Percentiles rank a stretch among this genome's conserved stretches.
phyloP scores from a whole-genome alignment of 2,329 filamentous ascomycete species.

The Stachybotrys echinatus region DNA sequence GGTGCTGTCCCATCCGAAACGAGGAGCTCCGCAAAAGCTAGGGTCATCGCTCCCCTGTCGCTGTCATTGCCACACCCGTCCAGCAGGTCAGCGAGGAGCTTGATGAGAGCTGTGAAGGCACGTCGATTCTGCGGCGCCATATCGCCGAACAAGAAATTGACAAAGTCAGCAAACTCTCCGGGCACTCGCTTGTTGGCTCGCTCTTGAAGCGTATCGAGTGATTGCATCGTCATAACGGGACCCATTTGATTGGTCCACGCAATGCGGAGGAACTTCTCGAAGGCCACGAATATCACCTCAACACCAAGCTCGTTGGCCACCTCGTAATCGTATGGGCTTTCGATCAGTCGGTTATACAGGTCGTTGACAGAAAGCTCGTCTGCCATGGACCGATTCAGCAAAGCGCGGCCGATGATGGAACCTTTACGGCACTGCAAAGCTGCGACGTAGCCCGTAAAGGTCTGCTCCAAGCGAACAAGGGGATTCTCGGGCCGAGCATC shows the following conservation, averaged over 20 bases:
- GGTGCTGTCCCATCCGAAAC: slow-evolving; percentile 72
- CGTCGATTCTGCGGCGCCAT: slow-evolving; percentile 67
- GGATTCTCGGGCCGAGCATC: slow-evolving; percentile 57
- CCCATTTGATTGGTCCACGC: slow-evolving; percentile 90
- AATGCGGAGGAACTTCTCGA: slow-evolving; percentile 85
- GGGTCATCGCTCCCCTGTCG: slow-evolving; percentile 80
- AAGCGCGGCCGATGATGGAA: slow-evolving; percentile 72
- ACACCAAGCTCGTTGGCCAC: slow-evolving; percentile 69
- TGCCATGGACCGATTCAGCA: slow-evolving; percentile 64
- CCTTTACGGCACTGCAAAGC: slow-evolving; percentile 81
- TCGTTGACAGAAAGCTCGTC: slow-evolving; percentile 83
- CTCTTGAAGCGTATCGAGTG: slow-evolving; percentile 69
- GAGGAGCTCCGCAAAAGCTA: slow-evolving; percentile 82
- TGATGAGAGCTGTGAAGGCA: slow-evolving; percentile 78
- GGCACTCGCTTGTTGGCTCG: slow-evolving; percentile 61
- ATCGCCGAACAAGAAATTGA: slow-evolving; percentile 57
- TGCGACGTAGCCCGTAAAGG: slow-evolving; percentile 76
- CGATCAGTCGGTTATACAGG: slow-evolving; percentile 81
- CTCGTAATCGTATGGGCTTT: slow-evolving; percentile 75
- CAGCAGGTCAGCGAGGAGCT: slow-evolving; percentile 78
- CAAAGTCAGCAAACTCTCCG: slow-evolving; percentile 67
- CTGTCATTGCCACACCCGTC: slow-evolving; percentile 89
- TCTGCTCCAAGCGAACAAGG: slow-evolving; percentile 73
- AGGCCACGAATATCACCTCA: slow-evolving; percentile 84
- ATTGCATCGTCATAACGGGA: slow-evolving; percentile 67